Conservation (phyloP, 345 rosid species). For the Pistacia atlantica region DNA sequence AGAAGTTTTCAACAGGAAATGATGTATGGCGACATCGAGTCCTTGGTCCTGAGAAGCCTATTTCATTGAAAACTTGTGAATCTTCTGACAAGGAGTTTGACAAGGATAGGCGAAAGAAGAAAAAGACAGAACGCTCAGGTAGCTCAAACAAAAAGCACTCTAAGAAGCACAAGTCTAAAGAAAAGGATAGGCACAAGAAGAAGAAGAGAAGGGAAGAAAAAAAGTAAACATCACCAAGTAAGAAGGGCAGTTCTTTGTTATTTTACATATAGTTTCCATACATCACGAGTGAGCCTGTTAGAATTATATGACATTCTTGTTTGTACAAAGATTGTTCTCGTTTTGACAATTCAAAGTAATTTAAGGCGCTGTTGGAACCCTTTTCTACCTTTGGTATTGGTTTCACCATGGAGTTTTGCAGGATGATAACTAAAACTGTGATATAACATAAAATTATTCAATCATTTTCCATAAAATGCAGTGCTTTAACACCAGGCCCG, state of each 20-base stretch:
- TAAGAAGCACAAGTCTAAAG: conserved; percentile 49
- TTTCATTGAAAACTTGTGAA: conserved; percentile 25
- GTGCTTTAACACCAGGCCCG: too few relatives aligned
- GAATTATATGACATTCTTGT: conserved; percentile 3
- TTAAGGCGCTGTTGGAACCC: not conserved
- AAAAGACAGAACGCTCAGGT: conserved; percentile 31
- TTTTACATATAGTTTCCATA: not conserved
- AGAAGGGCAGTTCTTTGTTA: not conserved
- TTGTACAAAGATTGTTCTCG: not conserved
- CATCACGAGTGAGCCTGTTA: not conserved
- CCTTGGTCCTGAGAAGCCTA: conserved; percentile 61
- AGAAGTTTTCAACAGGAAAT: conserved; percentile 26
- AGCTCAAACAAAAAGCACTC: conserved; percentile 48
- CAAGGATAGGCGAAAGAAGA: conserved; percentile 33
- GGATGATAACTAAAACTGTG: too few relatives aligned
- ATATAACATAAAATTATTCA: too few relatives aligned
- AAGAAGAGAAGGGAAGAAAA: conserved; percentile 43
- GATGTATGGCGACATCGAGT: conserved; percentile 30
- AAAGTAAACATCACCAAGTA: conserved; percentile 29
- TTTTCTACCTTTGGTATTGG: not conserved
- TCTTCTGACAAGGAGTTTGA: conserved; percentile 44
- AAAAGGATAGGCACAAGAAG: conserved; percentile 42
- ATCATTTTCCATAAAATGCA: too few relatives aligned
- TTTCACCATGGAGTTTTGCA: too few relatives aligned
- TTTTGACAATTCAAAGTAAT: not conserved